Base-by-base conservation (phyloP, 139 green algal genomes). In the Choricystis sp. region DNA sequence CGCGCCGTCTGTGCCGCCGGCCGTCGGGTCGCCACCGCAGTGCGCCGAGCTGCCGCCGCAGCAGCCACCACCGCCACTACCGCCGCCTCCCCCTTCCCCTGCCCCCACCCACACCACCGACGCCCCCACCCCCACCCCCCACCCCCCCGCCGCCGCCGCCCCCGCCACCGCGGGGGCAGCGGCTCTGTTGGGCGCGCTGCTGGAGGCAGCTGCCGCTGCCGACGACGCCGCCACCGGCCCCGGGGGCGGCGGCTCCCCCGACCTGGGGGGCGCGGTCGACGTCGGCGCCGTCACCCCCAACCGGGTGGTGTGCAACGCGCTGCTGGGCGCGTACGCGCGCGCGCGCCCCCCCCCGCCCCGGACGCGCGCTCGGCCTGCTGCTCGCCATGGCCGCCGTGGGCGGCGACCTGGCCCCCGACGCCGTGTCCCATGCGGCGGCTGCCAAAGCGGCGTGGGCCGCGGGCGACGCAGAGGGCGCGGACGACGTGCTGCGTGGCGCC, bases 231-330 rank as follows among this genome's bases (percentile, higher is more conserved):
- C 40, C 9, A 52, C 40, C 9, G 40, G 40, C 40, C 9, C 40
- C 40, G 40, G 40, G 9, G 40, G 40, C 16, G 40, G 40, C 9
- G 40, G 9, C 9, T 9, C 9, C 40, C 40, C 40, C 9, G 16
- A 14, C 22, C 56, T 29, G 22, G 56, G 22, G 4, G 22, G 14
- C 22, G 56, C 56, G n/a, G 56, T 14, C 22, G 56, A 16, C 14
- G 14, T 14, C 29, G 63, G 69, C 4, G 57, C 63, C 28, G 73
- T 83, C n/a, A 64, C 67, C 14, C 77, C 77, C 26, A 83, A 86
- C 70, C 66, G 83, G 27, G 85, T 95, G 4, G 94, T 86, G 76
- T 92, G 86, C 77, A 95, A 95, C 63, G 83, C 86, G 2, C 77
- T 95, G 62, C 78, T 95, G 64, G 84, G 84, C 0, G 84, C 87